Evolutionary conservation across 2,329 filamentous ascomycete species (phyloP), one percentile per base, ranked within the genome.

Genomic region (Pseudopyricularia cyperi): DNA sequence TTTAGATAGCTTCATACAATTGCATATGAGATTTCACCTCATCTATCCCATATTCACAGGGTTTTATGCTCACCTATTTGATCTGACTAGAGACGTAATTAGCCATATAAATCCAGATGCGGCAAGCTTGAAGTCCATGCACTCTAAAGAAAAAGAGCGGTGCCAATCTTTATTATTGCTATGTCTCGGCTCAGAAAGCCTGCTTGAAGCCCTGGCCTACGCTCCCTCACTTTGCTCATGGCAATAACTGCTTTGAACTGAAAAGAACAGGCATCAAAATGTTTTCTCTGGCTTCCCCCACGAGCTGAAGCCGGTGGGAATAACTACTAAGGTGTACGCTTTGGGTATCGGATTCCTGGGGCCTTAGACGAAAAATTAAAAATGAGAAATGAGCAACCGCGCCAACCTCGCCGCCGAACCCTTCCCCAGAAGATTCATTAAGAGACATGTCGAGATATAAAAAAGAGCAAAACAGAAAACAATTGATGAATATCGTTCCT

Each of bases 381-480:
- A 55, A 79, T n/a, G n/a, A n/a, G n/a, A 86, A 68, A 83, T 89
- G 65, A 71, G 76, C 63, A 56, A 57, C 39, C 39, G 12, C 17
- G n/a, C 19, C 37, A 1, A 22, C 11, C 39, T 26, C 24, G 39
- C 22, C 39, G 12, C 39, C 39, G 7, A 24, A 19, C 33, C 39
- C 22, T 22, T 19, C 19, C 17, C 39, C 7, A 24, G 39, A 11
- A 44, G 15, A 4, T 19, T 24, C 15, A 44, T 44, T 15, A 44
- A 55, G 56, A 30, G 28, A 30, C 28, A 30, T 30, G 28, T 30
- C n/a, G 28, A 9, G 28, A 30, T 5, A 30, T 11, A 46, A 14
- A 26, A 46, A 22, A 22, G 42, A 26, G 17, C 42, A 19, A 46
- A 26, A 26, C 24, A 46, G 5, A 17, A 24, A 9, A 44, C 22